Percentiles rank a stretch among this genome's conserved stretches.
Evolutionary conservation across 345 rosid species (phyloP).

Genomic region (Eucalyptus leucophloia): DNA sequence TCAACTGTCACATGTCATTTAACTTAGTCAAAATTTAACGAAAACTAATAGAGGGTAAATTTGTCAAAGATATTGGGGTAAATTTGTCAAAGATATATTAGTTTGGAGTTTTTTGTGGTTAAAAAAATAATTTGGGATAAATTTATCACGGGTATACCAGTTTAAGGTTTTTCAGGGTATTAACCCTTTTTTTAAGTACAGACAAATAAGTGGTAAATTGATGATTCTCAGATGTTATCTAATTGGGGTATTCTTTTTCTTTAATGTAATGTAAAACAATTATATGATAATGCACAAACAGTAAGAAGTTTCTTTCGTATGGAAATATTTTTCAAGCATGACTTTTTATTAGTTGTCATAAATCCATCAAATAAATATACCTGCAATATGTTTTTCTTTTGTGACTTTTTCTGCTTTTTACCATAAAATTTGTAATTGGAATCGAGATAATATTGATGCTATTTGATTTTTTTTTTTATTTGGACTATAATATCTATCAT

Average conservation of each 20-base stretch:
- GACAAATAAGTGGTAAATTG: not conserved
- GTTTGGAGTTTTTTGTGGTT: too few relatives aligned
- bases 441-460: not conserved
- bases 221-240: not conserved
- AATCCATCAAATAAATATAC: not conserved
- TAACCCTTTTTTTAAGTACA: not conserved
- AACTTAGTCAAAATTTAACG: too few relatives aligned
- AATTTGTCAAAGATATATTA: too few relatives aligned
- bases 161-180: too few relatives aligned
- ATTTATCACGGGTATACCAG: accelerated
- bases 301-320: not conserved
- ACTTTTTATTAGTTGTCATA: not conserved
- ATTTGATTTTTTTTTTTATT: not conserved
- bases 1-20: too few relatives aligned
- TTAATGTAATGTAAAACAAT: not conserved
- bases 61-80: too few relatives aligned
- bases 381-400: not conserved
- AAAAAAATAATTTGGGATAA: too few relatives aligned
- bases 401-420: not conserved
- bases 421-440: not conserved
- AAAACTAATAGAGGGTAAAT: too few relatives aligned
- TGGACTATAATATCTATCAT: not conserved
- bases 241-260: not conserved
- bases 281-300: not conserved
- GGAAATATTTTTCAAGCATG: not conserved